Evolutionary conservation across 768 basidiomycete species (phyloP).

Genomic region (Hygrocybe coccinea): DNA sequence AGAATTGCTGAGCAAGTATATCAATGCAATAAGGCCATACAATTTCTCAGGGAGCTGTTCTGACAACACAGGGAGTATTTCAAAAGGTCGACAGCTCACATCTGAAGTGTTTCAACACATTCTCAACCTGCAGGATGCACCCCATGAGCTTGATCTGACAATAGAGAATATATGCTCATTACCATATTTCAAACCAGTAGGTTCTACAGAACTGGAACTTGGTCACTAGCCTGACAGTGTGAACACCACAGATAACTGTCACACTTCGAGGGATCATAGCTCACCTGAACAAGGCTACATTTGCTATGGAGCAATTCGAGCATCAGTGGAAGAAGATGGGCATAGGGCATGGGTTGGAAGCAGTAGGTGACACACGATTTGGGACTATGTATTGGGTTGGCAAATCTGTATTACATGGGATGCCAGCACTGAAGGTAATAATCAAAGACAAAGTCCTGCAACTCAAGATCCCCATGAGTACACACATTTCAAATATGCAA

Average conservation of each 20-base stretch:
- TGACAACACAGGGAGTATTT: constrained; percentile 22
- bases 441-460: neutral
- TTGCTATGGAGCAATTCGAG: constrained; percentile 15
- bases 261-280: constrained; percentile 5
- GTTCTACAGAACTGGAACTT: neutral
- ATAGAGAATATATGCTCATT: constrained; percentile 6
- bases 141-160: neutral
- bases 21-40: constrained; percentile 13
- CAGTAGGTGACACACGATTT: constrained; percentile 19
- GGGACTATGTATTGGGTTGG: constrained; percentile 15
- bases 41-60: constrained; percentile 15
- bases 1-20: constrained; percentile 12
- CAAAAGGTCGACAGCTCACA: constrained; percentile 7
- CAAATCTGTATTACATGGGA: constrained; percentile 12
- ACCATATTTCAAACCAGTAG: constrained; percentile 9
- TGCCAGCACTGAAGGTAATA: constrained; percentile 16
- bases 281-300: constrained; percentile 14
- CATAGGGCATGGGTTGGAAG: constrained; percentile 16
- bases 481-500: neutral
- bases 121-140: constrained; percentile 8
- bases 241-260: constrained; percentile 1
- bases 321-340: constrained; percentile 12
- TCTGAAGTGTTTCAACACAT: constrained; percentile 4
- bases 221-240: constrained; percentile 6
- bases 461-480: neutral